These are phyloP conservation scores for Porphyrellus cyaneotinctus DNA, from an alignment of 768 basidiomycete genomes.

Conservation along the genomic window DNA sequence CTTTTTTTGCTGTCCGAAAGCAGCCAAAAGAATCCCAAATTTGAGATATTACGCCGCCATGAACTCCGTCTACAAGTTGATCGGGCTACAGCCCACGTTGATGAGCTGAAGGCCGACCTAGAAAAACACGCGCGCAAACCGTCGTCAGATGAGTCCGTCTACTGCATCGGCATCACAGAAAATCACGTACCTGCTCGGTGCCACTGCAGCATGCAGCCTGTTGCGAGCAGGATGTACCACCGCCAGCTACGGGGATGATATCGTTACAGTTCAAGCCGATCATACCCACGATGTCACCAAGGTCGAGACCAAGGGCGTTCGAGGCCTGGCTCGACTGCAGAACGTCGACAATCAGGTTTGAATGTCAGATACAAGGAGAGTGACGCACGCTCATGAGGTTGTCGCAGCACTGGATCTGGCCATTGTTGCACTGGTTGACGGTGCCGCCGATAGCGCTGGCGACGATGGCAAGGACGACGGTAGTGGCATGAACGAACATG, in stretches of 20 bases:
- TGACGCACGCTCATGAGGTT: not conserved
- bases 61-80: constrained; percentile 4
- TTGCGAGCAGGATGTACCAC: not conserved
- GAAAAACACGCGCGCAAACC: not conserved
- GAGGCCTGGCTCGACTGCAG: not conserved
- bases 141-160: not conserved
- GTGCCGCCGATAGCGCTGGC: constrained; percentile 6
- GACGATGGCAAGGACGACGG: constrained; percentile 12
- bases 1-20: not conserved
- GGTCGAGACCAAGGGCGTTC: not conserved
- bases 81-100: constrained; percentile 4
- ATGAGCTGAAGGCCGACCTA: not conserved
- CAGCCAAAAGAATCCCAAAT: constrained; percentile 2
- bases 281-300: not conserved
- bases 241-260: not conserved
- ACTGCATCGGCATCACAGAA: not conserved
- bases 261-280: not conserved
- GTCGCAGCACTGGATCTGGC: constrained; percentile 12
- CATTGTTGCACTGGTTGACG: constrained; percentile 11
- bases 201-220: constrained; percentile 11
- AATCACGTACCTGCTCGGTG: not conserved
- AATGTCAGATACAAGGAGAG: not conserved
- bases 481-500: constrained; percentile 15
- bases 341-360: too few relatives aligned
- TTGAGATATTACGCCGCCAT: not conserved